Evolutionary conservation across 352 stramenopile genomes (phyloP).

Genomic region (Phytophthora foliorum): DNA sequence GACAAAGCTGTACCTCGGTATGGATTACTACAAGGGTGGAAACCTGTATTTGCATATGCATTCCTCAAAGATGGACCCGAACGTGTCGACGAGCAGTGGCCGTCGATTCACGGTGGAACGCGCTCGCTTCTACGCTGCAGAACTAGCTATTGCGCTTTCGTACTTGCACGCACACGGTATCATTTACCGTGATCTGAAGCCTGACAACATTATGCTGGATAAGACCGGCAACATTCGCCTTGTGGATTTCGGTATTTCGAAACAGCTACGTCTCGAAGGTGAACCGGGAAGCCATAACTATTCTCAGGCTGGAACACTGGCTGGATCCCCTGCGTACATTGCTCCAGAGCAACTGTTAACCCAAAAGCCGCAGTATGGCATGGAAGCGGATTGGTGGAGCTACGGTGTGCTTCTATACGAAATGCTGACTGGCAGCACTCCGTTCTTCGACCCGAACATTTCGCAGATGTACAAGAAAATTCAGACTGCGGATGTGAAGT

Average conservation of each 20-base stretch:
- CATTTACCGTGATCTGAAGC: slow-evolving; percentile 91
- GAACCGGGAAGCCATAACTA: slow-evolving; percentile 55
- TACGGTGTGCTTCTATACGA: slow-evolving; percentile 93
- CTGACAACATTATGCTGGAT: slow-evolving; percentile 93
- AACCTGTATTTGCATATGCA: slow-evolving; percentile 92
- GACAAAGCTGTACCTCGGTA: slow-evolving; percentile 81
- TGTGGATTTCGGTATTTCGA: slow-evolving; percentile 93
- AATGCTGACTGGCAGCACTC: slow-evolving; percentile 89
- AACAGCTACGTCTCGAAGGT: slow-evolving; percentile 68
- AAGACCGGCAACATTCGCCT: slow-evolving; percentile 87
- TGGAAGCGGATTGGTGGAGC: slow-evolving; percentile 93
- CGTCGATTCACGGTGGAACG: slow-evolving; percentile 76
- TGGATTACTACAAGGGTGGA: slow-evolving; percentile 90
- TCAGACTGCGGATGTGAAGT: slow-evolving; percentile 87
- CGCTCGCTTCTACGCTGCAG: slow-evolving; percentile 88
- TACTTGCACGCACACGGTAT: slow-evolving; percentile 90
- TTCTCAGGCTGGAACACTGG: slow-evolving; percentile 74
- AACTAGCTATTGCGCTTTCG: slow-evolving; percentile 87
- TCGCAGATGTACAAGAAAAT: slow-evolving; percentile 93
- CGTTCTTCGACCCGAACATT: slow-evolving; percentile 89
- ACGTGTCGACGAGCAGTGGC: slow-evolving; percentile 76
- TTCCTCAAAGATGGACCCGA: slow-evolving; percentile 84
- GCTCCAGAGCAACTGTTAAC: slow-evolving; percentile 85
- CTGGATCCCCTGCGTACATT: slow-evolving; percentile 88
- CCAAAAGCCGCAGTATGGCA: slow-evolving; percentile 88